These are phyloP conservation scores for Xylaria sp. DNA, from an alignment of 2,329 filamentous ascomycete species.

Conservation along the genomic window DNA sequence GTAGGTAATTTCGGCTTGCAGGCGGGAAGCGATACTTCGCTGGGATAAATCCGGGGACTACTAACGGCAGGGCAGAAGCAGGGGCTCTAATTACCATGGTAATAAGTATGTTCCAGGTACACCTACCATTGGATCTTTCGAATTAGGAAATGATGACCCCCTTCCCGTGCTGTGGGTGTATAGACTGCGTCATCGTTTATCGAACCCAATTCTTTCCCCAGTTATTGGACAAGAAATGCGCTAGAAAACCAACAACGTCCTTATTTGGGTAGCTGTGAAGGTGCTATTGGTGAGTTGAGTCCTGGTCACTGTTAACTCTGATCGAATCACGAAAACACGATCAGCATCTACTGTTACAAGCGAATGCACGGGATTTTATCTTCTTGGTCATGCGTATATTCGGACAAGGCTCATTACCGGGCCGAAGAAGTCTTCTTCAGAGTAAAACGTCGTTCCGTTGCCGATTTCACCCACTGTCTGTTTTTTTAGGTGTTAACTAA, in stretches of 20 bases:
- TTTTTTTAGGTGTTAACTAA: too few species aligned
- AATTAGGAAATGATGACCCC: too few species aligned
- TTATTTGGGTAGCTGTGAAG: background rate
- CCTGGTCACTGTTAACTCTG: background rate
- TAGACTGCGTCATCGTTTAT: background rate
- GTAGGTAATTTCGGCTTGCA: conserved; percentile 1
- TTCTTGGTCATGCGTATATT: background rate
- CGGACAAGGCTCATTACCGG: background rate
- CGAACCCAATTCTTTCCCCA: background rate
- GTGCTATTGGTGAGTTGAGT: background rate
- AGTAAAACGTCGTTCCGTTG: background rate
- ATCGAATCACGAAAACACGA: background rate
- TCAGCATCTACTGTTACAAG: background rate
- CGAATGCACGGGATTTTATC: background rate
- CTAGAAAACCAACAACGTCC: background rate
- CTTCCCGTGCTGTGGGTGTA: background rate
- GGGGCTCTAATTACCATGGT: background rate
- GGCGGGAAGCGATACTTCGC: conserved; percentile 5
- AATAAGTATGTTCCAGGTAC: background rate
- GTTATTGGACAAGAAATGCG: background rate
- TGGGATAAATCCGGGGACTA: background rate
- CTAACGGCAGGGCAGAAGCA: background rate
- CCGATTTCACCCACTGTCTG: background rate
- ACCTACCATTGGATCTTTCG: too few species aligned
- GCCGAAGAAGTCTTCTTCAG: background rate